Evolutionary conservation across 2,329 filamentous ascomycete species (phyloP).

Genomic region (Paraphaeosphaeria minitans): DNA sequence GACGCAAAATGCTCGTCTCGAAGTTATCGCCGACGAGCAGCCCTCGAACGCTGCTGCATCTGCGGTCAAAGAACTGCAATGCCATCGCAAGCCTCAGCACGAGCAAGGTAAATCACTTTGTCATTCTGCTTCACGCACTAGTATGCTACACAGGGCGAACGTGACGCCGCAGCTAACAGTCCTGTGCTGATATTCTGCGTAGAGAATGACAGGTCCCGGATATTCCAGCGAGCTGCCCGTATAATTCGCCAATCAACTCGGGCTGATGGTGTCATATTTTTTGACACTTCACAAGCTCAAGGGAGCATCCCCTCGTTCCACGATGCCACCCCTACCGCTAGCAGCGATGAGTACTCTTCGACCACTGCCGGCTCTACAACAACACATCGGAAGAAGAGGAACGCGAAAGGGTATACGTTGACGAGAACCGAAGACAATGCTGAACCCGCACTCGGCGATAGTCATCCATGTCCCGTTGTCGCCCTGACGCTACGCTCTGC

Average conservation of each 20-base stretch:
- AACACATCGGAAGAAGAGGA: constrained; percentile 24
- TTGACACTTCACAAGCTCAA: constrained; percentile 39
- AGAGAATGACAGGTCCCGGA: constrained; percentile 29
- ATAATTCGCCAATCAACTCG: constrained; percentile 42
- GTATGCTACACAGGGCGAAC: background rate
- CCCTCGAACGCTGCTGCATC: constrained; percentile 9
- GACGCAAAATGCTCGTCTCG: constrained; percentile 41
- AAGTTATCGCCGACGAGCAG: constrained; percentile 31
- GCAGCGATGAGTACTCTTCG: constrained; percentile 36
- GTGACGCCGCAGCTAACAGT: no score
- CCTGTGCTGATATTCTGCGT: background rate
- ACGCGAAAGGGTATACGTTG: constrained; percentile 5
- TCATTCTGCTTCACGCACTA: background rate
- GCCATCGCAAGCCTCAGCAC: constrained; percentile 29
- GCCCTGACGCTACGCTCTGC: constrained; percentile 30
- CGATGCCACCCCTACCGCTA: constrained; percentile 19
- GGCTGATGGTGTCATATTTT: constrained; percentile 44
- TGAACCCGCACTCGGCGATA: constrained; percentile 15
- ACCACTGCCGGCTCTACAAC: constrained; percentile 39
- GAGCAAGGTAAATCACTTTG: background rate
- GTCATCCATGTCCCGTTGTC: constrained; percentile 32
- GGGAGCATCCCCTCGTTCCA: constrained; percentile 33
- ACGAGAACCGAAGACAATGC: constrained; percentile 2
- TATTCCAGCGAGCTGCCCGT: constrained; percentile 43
- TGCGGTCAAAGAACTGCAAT: constrained; percentile 17